Conservation (phyloP, 1,139 yeast species). For the Ogataea hybrid region DNA sequence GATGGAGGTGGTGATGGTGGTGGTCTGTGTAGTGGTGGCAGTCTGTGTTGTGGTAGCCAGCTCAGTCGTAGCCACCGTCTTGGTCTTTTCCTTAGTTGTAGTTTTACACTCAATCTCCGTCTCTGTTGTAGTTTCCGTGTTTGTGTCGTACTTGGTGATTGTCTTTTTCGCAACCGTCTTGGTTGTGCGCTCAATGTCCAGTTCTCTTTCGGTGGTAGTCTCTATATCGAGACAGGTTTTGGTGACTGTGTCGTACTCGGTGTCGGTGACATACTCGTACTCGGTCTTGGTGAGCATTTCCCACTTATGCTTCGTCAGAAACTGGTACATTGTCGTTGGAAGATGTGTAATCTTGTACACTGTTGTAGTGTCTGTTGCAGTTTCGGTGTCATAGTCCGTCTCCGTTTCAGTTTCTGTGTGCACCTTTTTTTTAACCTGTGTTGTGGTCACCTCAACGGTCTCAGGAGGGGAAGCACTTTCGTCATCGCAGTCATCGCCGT, state of each 20-base stretch:
- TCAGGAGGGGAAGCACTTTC: not conserved
- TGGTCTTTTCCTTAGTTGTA: conserved; percentile 4
- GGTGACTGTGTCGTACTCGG: conserved; percentile 16
- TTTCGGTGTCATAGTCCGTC: conserved; percentile 16
- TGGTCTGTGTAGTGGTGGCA: conserved; percentile 6
- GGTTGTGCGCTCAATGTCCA: conserved; percentile 15
- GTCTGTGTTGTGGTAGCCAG: conserved; percentile 7
- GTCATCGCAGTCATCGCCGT: conserved; percentile 8
- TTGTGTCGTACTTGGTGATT: conserved; percentile 11
- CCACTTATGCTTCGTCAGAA: conserved; percentile 17
- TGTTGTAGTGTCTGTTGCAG: conserved; percentile 19
- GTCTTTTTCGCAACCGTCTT: conserved; percentile 18
- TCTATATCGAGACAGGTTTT: conserved; percentile 18
- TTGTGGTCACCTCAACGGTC: conserved; percentile 9
- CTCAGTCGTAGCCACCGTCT: conserved; percentile 6
- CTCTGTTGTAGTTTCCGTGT: conserved; percentile 13
- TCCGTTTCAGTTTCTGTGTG: conserved; percentile 11
- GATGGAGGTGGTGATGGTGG: conserved; percentile 6
- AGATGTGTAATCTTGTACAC: conserved; percentile 16
- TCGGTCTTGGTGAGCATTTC: conserved; percentile 16
- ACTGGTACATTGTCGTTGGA: conserved; percentile 19
- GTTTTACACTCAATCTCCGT: conserved; percentile 10
- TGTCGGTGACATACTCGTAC: conserved; percentile 15
- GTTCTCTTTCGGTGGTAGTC: conserved; percentile 15
- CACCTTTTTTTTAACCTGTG: conserved; percentile 11